These are phyloP conservation scores for Fusarium piperis DNA, from an alignment of 2,329 filamentous ascomycete genomes.

Conservation along the genomic window DNA sequence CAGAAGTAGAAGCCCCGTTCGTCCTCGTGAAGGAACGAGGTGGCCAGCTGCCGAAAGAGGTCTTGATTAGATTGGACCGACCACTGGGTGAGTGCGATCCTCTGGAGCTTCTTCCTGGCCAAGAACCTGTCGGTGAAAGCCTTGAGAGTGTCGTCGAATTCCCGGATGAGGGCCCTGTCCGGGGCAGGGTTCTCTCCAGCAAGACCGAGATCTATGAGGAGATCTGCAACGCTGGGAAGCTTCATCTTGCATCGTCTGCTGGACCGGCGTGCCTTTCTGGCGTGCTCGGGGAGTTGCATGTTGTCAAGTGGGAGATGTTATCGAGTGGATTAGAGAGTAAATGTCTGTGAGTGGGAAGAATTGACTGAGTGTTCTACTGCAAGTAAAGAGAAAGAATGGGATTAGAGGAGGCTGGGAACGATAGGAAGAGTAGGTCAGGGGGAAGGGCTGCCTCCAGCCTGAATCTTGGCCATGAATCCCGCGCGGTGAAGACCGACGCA, in stretches of 20 bases:
- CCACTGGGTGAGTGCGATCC: neutral
- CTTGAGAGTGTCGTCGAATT: neutral
- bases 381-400: neutral
- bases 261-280: neutral
- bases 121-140: neutral
- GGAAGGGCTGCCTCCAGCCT: neutral
- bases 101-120: neutral
- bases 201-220: neutral
- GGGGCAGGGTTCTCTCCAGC: neutral
- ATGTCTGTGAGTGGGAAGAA: neutral
- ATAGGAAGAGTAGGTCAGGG: neutral
- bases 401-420: neutral
- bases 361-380: neutral
- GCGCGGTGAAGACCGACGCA: neutral
- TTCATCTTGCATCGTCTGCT: neutral
- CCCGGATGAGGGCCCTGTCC: neutral
- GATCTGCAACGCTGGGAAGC: neutral
- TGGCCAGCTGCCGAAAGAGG: neutral
- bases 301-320: neutral
- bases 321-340: neutral
- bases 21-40: slow-evolving; percentile 4
- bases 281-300: neutral
- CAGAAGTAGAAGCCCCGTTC: neutral
- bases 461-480: neutral
- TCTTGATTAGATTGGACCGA: neutral